Evolutionary conservation across 768 basidiomycete genomes (phyloP).

Genomic region (Leccinellum albellum): DNA sequence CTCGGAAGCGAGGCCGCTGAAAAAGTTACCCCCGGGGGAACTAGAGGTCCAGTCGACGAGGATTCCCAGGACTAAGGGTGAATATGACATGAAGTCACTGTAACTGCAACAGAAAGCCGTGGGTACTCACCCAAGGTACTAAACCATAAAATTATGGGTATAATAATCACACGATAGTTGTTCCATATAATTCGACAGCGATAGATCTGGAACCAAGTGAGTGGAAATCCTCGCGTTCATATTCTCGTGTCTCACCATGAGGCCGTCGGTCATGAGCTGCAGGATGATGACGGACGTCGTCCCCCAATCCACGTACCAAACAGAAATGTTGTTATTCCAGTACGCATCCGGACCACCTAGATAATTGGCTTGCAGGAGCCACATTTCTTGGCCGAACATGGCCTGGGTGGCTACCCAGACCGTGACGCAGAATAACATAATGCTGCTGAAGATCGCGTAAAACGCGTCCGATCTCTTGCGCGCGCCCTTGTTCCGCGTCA

Average conservation of each 20-base stretch:
- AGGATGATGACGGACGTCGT: conserved; percentile 22
- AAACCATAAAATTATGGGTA: conserved; percentile 23
- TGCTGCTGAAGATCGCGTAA: conserved; percentile 24
- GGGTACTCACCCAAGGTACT: conserved; percentile 17
- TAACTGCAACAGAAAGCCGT: background rate
- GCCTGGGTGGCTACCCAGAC: conserved; percentile 22
- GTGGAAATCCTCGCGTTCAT: background rate
- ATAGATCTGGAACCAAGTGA: conserved; percentile 33
- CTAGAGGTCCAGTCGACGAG: conserved; percentile 8
- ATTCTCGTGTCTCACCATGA: conserved; percentile 17
- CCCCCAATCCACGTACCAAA: conserved; percentile 29
- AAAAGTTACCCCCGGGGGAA: conserved; percentile 17
- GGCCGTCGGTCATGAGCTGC: conserved; percentile 35
- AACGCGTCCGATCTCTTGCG: conserved; percentile 11
- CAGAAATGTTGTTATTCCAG: conserved; percentile 18
- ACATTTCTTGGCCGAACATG: conserved; percentile 32
- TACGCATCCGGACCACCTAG: conserved; percentile 36
- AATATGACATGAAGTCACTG: background rate
- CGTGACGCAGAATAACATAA: conserved; percentile 28
- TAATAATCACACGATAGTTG: conserved; percentile 3
- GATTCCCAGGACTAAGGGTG: conserved; percentile 16
- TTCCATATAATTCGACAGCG: conserved; percentile 38
- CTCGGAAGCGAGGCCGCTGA: conserved; percentile 4
- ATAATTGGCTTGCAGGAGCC: conserved; percentile 32
- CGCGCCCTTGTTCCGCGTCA: background rate